Conservation (phyloP, 345 rosid species). For the Euclidium syriacum region DNA sequence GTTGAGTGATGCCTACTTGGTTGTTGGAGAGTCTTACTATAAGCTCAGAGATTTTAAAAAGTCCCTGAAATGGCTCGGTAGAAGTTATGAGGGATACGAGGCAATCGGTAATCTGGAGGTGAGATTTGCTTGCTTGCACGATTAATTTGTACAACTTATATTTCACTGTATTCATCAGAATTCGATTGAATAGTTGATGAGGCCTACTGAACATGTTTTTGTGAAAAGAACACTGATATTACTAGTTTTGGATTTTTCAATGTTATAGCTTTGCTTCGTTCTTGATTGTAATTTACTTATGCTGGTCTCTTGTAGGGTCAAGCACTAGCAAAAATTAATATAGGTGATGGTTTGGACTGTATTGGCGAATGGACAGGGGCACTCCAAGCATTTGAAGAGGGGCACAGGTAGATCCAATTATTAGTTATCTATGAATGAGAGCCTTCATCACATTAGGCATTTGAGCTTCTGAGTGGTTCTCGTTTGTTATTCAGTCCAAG, state of each 20-base stretch:
- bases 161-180: background rate
- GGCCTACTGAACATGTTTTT: conserved; percentile 4
- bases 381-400: conserved; percentile 66
- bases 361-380: conserved; percentile 73
- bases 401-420: conserved; percentile 50
- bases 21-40: conserved; percentile 80
- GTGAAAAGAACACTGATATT: background rate
- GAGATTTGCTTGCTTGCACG: conserved; percentile 23
- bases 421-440: background rate
- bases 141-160: background rate
- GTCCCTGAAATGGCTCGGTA: conserved; percentile 71
- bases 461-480: conserved; percentile 2
- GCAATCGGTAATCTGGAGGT: conserved; percentile 84
- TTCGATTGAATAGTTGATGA: background rate
- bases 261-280: conserved; percentile 6
- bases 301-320: conserved; percentile 64
- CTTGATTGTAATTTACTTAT: conserved; percentile 15
- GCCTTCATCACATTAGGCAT: conserved; percentile 3
- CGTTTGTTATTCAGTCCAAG: background rate
- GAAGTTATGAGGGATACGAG: conserved; percentile 62
- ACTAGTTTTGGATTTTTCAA: background rate
- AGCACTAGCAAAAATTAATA: conserved; percentile 73
- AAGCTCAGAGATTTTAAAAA: conserved; percentile 69
- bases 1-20: conserved; percentile 66
- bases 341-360: conserved; percentile 71